Percentiles rank a stretch among this genome's conserved stretches.
Evolutionary conservation across 306 rosid genomes (phyloP).

Genomic region (Citrullus mucosospermus): DNA sequence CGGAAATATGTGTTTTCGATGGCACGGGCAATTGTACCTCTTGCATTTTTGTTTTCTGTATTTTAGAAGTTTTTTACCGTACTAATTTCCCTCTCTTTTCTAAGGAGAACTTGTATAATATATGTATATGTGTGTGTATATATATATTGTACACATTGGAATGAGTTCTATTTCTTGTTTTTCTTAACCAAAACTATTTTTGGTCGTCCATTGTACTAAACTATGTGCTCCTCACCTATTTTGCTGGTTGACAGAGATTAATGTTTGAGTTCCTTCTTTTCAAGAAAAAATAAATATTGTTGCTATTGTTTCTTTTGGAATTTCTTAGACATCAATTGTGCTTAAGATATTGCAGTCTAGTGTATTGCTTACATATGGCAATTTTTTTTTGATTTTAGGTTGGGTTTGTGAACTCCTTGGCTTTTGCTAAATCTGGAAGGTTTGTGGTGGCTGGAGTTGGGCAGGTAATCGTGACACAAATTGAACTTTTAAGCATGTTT

Average conservation of each 20-base stretch:
- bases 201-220: neutral
- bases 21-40: too few species aligned
- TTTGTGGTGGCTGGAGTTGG: constrained; percentile 88
- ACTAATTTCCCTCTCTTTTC: neutral
- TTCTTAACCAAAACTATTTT: neutral
- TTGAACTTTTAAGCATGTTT: neutral
- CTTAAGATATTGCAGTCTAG: neutral
- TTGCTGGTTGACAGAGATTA: neutral
- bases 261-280: neutral
- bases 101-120: neutral
- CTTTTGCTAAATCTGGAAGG: constrained; percentile 76
- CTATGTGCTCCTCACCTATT: neutral
- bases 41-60: neutral
- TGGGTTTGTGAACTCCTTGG: constrained; percentile 87
- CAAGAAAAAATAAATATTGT: neutral
- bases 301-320: neutral
- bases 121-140: too few species aligned
- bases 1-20: too few species aligned
- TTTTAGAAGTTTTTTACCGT: too few species aligned
- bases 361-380: neutral
- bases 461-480: constrained; percentile 32
- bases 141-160: too few species aligned
- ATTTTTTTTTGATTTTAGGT: constrained; percentile 31
- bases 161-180: neutral
- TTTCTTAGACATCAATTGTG: neutral